Evolutionary conservation across 2,329 filamentous ascomycete genomes (phyloP).

Genomic region (Colletotrichum gloeosporioides): DNA sequence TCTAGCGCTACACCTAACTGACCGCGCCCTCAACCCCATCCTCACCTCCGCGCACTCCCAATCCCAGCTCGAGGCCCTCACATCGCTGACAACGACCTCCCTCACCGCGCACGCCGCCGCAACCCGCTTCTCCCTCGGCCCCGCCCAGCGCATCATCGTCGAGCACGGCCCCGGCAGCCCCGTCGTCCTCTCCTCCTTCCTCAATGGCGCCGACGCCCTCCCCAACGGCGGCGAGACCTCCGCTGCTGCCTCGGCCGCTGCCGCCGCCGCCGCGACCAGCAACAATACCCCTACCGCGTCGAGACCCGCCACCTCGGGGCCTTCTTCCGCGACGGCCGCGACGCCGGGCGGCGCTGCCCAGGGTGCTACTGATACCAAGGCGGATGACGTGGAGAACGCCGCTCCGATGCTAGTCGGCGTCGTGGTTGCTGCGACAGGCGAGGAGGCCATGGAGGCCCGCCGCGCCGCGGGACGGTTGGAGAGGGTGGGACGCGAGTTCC

Average conservation of each 20-base stretch:
- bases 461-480: constrained; percentile 59
- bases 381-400: constrained; percentile 19
- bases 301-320: background rate
- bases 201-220: constrained; percentile 39
- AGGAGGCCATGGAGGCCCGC: constrained; percentile 55
- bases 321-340: background rate
- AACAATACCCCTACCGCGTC: background rate
- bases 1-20: constrained; percentile 62
- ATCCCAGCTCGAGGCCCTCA: constrained; percentile 54
- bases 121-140: constrained; percentile 57
- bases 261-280: background rate
- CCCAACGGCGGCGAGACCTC: constrained; percentile 9
- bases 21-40: constrained; percentile 61
- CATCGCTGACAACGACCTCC: constrained; percentile 56
- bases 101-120: constrained; percentile 59
- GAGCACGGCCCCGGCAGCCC: constrained; percentile 54
- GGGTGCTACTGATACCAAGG: background rate
- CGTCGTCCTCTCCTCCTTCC: constrained; percentile 50
- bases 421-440: constrained; percentile 55
- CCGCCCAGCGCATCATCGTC: constrained; percentile 62
- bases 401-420: constrained; percentile 60
- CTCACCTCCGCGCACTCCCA: constrained; percentile 56
- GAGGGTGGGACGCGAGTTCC: constrained; percentile 58
- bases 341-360: background rate
- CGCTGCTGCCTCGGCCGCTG: background rate